phyloP scores from a whole-genome alignment of 768 basidiomycete species.

The Rickenella mellea region DNA sequence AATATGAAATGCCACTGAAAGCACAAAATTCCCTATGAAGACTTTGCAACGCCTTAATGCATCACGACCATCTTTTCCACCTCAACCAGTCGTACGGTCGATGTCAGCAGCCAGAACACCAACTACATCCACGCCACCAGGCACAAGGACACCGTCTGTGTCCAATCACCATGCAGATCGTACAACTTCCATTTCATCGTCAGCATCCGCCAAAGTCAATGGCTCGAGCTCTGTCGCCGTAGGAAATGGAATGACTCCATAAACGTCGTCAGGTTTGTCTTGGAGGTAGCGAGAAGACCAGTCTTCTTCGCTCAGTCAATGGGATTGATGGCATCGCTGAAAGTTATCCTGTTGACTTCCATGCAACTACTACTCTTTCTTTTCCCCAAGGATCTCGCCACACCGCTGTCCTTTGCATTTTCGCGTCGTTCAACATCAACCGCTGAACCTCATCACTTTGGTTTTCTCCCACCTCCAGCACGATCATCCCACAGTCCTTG shows the following conservation, averaged over 20 bases:
- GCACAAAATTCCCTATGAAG: conserved; percentile 93
- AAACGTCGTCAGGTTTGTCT: no score
- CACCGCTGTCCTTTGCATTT: conserved; percentile 43
- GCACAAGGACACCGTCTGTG: no score
- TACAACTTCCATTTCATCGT: no score
- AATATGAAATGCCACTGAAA: no score
- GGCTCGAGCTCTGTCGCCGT: no score
- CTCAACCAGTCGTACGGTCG: neutral
- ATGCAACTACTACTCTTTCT: conserved; percentile 53
- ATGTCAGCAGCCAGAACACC: neutral
- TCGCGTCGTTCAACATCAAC: conserved; percentile 43
- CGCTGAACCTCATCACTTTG: conserved; percentile 57
- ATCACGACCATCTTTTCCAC: conserved; percentile 13
- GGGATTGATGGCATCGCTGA: neutral
- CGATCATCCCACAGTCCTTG: conserved; percentile 44
- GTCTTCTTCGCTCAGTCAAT: neutral
- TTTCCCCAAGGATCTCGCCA: conserved; percentile 80
- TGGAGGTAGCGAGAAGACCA: no score
- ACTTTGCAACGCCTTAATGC: conserved; percentile 77
- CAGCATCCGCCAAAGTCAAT: no score
- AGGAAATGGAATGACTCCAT: no score
- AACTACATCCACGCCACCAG: no score
- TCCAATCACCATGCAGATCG: no score
- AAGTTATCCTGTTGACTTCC: neutral
- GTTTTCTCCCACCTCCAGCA: conserved; percentile 69